Conservation (phyloP, 495 filamentous ascomycete species). For the Apodospora peruviana region DNA sequence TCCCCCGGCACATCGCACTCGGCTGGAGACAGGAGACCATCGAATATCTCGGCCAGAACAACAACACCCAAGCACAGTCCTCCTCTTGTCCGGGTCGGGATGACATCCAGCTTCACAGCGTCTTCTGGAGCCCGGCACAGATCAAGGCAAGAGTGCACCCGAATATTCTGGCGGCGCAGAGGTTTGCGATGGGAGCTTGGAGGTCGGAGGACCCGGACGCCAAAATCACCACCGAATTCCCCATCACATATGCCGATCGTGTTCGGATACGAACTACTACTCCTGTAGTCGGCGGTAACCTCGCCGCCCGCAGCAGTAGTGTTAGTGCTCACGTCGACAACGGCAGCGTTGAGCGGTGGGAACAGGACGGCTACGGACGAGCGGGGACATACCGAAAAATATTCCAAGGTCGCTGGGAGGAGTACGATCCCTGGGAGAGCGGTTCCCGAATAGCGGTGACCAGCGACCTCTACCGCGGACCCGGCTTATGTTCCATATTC, state of each 20-base stretch:
- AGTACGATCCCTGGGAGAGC: conserved; percentile 77
- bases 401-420: conserved; percentile 71
- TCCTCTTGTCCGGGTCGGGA: too few species aligned
- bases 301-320: background rate
- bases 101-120: conserved; percentile 71
- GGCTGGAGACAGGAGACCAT: conserved; percentile 45
- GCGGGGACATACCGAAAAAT: conserved; percentile 65
- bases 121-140: conserved; percentile 80
- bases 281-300: too few species aligned
- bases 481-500: conserved; percentile 77
- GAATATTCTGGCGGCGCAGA: conserved; percentile 64
- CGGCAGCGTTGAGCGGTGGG: conserved; percentile 83
- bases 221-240: conserved; percentile 52
- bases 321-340: conserved; percentile 61
- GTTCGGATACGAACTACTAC: conserved; percentile 53
- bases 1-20: conserved; percentile 49
- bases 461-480: conserved; percentile 76
- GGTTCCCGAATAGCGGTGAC: conserved; percentile 61
- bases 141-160: conserved; percentile 69
- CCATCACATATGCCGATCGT: conserved; percentile 73
- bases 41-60: conserved; percentile 55
- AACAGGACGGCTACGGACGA: conserved; percentile 69
- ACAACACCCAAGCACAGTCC: conserved; percentile 29
- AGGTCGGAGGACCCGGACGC: conserved; percentile 59
- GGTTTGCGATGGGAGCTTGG: conserved; percentile 73